A percentile compares a stretch with the other conserved stretches of the same genome.
phyloP scores from a whole-genome alignment of 2,329 filamentous ascomycete genomes.

The Alternaria brassicicola region DNA sequence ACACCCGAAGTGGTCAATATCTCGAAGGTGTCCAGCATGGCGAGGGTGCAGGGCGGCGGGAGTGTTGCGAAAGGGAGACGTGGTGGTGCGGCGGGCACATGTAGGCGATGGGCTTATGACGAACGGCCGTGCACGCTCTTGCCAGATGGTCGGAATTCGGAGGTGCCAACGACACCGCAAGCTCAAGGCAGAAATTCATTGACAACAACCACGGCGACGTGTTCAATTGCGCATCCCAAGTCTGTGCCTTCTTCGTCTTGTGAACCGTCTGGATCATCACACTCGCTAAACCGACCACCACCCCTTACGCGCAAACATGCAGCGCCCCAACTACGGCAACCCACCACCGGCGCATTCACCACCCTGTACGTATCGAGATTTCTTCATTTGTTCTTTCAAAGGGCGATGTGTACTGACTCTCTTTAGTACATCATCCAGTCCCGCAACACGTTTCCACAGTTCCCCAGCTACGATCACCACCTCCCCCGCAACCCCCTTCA shows the following conservation, averaged over 20 bases:
- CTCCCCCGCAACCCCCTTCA: constrained; percentile 74
- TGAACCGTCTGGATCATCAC: neutral
- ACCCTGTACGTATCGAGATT: constrained; percentile 62
- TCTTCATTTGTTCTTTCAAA: too few species aligned
- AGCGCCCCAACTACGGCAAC: constrained; percentile 77
- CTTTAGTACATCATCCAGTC: constrained; percentile 77
- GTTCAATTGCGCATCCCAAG: constrained; percentile 2
- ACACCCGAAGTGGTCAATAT: constrained; percentile 95
- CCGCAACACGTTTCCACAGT: constrained; percentile 98
- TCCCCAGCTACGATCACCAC: constrained; percentile 93
- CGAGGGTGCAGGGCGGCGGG: constrained; percentile 2
- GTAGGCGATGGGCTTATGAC: constrained; percentile 35
- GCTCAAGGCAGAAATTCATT: constrained; percentile 17
- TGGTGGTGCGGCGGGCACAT: constrained; percentile 10
- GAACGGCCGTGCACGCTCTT: constrained; percentile 29
- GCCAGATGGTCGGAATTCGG: constrained; percentile 28
- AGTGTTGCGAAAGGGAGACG: constrained; percentile 4
- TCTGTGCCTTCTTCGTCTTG: neutral
- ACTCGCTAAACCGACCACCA: constrained; percentile 8
- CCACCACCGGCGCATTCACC: constrained; percentile 79
- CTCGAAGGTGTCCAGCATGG: constrained; percentile 95
- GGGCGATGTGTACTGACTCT: neutral
- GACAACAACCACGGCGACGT: constrained; percentile 13
- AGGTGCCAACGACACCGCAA: constrained; percentile 16
- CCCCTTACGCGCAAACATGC: constrained; percentile 65